Evolutionary conservation across 148 eudicot genomes (phyloP).

Genomic region (Vaccinium vitisidaea): DNA sequence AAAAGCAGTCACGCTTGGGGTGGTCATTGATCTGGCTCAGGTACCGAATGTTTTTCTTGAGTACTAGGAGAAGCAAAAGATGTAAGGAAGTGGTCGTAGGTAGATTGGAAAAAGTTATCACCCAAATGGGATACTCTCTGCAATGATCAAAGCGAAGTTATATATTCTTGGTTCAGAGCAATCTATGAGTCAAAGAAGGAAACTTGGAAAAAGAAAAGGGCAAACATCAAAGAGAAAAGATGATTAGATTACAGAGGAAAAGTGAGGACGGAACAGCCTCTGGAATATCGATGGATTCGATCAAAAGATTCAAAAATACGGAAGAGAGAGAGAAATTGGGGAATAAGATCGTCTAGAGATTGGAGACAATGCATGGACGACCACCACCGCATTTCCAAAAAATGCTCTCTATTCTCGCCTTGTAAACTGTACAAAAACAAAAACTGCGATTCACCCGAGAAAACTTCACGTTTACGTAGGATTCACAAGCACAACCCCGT

Average conservation of each 20-base stretch:
- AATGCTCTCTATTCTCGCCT: slow-evolving; percentile 45
- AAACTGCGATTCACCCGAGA: not conserved
- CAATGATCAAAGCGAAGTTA: slow-evolving; percentile 8
- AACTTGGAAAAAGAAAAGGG: not conserved
- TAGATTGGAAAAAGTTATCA: not conserved
- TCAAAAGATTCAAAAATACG: slow-evolving; percentile 52
- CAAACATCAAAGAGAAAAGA: not conserved
- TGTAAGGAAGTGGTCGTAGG: slow-evolving; percentile 5
- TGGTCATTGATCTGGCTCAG: slow-evolving; percentile 29
- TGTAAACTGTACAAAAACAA: slow-evolving; percentile 8
- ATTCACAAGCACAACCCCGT: not conserved
- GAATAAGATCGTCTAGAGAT: slow-evolving; percentile 71
- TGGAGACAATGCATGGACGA: slow-evolving; percentile 40
- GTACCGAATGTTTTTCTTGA: slow-evolving; percentile 5
- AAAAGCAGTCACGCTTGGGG: not conserved
- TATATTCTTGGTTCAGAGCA: slow-evolving; percentile 8
- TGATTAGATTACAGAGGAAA: slow-evolving; percentile 3
- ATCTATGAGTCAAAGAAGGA: slow-evolving; percentile 34
- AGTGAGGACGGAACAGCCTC: slow-evolving; percentile 20
- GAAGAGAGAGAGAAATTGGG: slow-evolving; percentile 13
- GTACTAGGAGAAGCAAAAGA: not conserved
- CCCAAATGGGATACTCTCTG: not conserved
- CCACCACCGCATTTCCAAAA: slow-evolving; percentile 62
- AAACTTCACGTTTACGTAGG: not conserved
- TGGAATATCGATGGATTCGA: slow-evolving; percentile 41